phyloP scores from a whole-genome alignment of 352 stramenopile species.

The Globisporangium nodosum region DNA sequence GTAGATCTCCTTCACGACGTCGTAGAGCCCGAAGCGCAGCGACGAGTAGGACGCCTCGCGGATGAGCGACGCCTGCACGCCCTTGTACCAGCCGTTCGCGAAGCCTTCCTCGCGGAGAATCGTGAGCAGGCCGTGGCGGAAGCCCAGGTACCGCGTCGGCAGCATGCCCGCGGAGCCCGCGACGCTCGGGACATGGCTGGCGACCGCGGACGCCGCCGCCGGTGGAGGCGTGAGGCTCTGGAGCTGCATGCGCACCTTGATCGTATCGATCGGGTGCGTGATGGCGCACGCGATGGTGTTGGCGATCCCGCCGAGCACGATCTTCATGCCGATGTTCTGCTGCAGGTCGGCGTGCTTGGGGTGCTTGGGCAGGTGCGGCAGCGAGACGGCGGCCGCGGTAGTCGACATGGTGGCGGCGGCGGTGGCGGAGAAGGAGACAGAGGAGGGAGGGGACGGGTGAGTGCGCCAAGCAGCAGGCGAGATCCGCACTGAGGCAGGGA shows the following conservation, averaged over 20 bases:
- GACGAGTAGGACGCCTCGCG: conserved; percentile 74
- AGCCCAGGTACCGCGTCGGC: conserved; percentile 48
- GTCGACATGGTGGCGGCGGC: conserved; percentile 7
- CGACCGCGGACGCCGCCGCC: conserved; percentile 10
- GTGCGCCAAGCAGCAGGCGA: conserved; percentile 7
- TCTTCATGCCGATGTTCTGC: conserved; percentile 53
- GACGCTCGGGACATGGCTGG: conserved; percentile 2
- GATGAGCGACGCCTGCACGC: conserved; percentile 54
- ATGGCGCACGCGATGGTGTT: conserved; percentile 47
- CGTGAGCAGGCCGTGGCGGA: conserved; percentile 44
- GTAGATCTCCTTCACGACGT: conserved; percentile 69
- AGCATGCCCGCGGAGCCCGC: neutral
- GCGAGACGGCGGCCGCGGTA: neutral
- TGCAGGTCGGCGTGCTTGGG: conserved; percentile 40
- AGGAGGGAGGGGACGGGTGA: conserved; percentile 1
- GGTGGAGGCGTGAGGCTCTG: conserved; percentile 29
- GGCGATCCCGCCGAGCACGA: conserved; percentile 51
- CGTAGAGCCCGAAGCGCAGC: conserved; percentile 76
- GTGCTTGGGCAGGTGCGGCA: conserved; percentile 21
- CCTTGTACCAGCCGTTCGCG: conserved; percentile 40
- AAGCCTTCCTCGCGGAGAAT: conserved; percentile 60
- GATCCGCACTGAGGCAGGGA: conserved; percentile 10
- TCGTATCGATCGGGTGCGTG: conserved; percentile 62
- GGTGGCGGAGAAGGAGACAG: neutral
- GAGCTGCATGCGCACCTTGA: conserved; percentile 67